Conservation (phyloP, 805 yeast genomes). For the Helenozyma rhizophorensis region DNA sequence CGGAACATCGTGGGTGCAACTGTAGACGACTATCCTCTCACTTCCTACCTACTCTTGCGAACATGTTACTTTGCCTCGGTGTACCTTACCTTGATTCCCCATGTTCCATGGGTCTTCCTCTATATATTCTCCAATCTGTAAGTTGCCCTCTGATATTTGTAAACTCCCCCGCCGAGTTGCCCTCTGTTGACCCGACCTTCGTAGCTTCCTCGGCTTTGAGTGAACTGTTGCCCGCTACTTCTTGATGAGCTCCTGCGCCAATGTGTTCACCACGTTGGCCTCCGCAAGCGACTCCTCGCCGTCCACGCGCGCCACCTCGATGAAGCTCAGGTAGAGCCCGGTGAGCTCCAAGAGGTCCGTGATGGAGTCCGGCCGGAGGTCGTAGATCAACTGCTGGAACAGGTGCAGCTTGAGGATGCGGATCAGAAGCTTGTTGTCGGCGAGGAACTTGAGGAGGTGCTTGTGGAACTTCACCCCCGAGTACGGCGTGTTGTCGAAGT, state of each 20-base stretch:
- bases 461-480: slow-evolving; percentile 45
- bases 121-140: no score
- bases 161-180: no score
- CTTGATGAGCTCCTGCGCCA: slow-evolving; percentile 13
- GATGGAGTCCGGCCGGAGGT: slow-evolving; percentile 45
- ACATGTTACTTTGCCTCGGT: no score
- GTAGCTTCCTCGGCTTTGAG: no score
- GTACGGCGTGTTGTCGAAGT: slow-evolving; percentile 39
- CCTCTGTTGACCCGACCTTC: no score
- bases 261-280: slow-evolving; percentile 21
- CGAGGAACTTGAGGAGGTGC: slow-evolving; percentile 45
- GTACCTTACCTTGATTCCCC: no score
- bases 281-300: slow-evolving; percentile 18
- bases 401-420: slow-evolving; percentile 45
- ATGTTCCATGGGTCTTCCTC: no score
- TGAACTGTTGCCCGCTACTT: no score
- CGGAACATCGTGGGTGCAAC: no score
- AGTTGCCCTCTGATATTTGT: no score
- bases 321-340: slow-evolving; percentile 38
- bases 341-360: slow-evolving; percentile 45
- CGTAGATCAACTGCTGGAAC: slow-evolving; percentile 48
- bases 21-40: no score
- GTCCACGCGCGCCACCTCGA: slow-evolving; percentile 39
- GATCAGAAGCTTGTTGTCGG: slow-evolving; percentile 49
- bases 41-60: no score